Conservation (phyloP, 192 early-diverging fungal species). For the Coemansia furcata region DNA sequence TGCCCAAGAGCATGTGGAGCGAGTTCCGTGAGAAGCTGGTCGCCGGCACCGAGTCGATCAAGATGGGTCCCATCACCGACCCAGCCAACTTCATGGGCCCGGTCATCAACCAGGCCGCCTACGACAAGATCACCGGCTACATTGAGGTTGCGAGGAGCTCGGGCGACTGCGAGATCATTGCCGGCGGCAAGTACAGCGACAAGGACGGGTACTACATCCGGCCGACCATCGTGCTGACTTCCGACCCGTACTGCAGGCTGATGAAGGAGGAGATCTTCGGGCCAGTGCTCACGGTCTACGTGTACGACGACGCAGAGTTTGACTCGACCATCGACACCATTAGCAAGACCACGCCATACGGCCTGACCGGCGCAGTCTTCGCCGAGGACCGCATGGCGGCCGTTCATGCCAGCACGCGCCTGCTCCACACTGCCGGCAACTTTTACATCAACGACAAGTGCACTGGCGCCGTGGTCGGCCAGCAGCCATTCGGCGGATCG, state of each 20-base stretch:
- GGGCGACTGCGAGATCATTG: constrained; percentile 76
- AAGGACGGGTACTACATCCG: constrained; percentile 85
- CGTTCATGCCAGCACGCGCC: constrained; percentile 66
- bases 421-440: constrained; percentile 92
- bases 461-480: constrained; percentile 96
- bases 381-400: constrained; percentile 81
- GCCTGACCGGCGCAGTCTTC: constrained; percentile 89
- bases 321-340: constrained; percentile 72
- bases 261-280: constrained; percentile 98
- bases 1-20: constrained; percentile 77
- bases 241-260: constrained; percentile 76
- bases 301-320: constrained; percentile 80
- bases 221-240: constrained; percentile 88
- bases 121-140: constrained; percentile 89
- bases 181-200: constrained; percentile 87
- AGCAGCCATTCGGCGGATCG: constrained; percentile 97
- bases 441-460: constrained; percentile 99
- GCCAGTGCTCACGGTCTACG: constrained; percentile 90
- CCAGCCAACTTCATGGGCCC: constrained; percentile 83
- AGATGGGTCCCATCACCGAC: constrained; percentile 81
- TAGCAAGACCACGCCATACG: constrained; percentile 79
- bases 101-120: constrained; percentile 92
- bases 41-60: constrained; percentile 69
- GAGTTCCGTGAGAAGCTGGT: constrained; percentile 71
- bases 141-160: constrained; percentile 78